A percentile compares a stretch with the other conserved stretches of the same genome.
Evolutionary conservation across 1,139 yeast genomes (phyloP).

Genomic region (Suhomyces wounanorum): DNA sequence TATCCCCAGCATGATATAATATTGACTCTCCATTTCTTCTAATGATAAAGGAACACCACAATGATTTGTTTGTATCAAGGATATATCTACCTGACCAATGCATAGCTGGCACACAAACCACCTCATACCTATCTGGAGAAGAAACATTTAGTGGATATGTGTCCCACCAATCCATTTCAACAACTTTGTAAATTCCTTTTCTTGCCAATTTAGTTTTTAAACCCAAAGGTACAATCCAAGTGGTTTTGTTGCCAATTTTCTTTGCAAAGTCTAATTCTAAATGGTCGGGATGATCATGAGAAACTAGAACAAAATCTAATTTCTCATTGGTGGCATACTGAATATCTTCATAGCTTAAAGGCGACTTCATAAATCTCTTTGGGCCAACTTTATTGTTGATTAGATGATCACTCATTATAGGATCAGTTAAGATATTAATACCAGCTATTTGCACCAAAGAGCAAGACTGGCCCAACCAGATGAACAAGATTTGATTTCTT

Average conservation of each 20-base stretch:
- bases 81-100: constrained; percentile 93
- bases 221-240: constrained; percentile 90
- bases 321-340: constrained; percentile 49
- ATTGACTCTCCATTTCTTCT: constrained; percentile 67
- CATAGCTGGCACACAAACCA: constrained; percentile 94
- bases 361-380: constrained; percentile 71
- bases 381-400: constrained; percentile 74
- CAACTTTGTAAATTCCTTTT: constrained; percentile 53
- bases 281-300: constrained; percentile 97
- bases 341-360: constrained; percentile 64
- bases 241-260: constrained; percentile 57
- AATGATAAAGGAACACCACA: constrained; percentile 87
- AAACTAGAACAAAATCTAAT: constrained; percentile 73
- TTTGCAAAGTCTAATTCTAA: constrained; percentile 64
- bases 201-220: constrained; percentile 59
- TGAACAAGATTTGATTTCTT: constrained; percentile 57
- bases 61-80: constrained; percentile 72
- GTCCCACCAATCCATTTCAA: constrained; percentile 96
- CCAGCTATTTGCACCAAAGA: constrained; percentile 72
- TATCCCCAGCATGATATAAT: constrained; percentile 91
- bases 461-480: constrained; percentile 96
- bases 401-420: constrained; percentile 71
- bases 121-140: constrained; percentile 60
- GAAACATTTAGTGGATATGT: constrained; percentile 44
- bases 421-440: constrained; percentile 80